phyloP scores from a whole-genome alignment of 2,329 filamentous ascomycete species.

The Thermoascus crustaceus region DNA sequence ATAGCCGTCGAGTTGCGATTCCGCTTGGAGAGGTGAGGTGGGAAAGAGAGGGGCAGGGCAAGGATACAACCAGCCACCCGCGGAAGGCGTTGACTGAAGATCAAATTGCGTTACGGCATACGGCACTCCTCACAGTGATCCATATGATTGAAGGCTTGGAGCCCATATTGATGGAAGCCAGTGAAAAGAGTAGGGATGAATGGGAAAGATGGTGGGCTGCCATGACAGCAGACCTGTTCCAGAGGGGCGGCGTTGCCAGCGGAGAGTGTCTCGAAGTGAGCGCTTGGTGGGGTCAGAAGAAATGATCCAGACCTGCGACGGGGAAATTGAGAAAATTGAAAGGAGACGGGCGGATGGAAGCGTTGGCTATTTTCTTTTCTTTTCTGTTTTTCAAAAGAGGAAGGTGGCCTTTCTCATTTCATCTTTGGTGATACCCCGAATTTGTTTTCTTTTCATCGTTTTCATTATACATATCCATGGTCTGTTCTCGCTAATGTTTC shows the following conservation, averaged over 20 bases:
- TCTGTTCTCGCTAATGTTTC: slow-evolving; percentile 8
- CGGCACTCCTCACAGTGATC: slow-evolving; percentile 71
- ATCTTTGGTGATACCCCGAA: slow-evolving; percentile 32
- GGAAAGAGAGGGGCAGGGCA: slow-evolving; percentile 59
- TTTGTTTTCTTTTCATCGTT: slow-evolving; percentile 12
- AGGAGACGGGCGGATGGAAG: not conserved
- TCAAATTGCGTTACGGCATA: slow-evolving; percentile 66
- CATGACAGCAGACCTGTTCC: slow-evolving; percentile 77
- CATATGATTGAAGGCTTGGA: slow-evolving; percentile 81
- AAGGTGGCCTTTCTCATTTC: slow-evolving; percentile 25
- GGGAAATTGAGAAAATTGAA: too few relatives aligned
- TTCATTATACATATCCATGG: slow-evolving; percentile 13
- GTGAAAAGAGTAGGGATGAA: slow-evolving; percentile 80
- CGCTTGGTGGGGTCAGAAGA: slow-evolving; percentile 57
- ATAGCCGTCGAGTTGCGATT: slow-evolving; percentile 72
- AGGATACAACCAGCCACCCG: slow-evolving; percentile 19
- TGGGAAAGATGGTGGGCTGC: slow-evolving; percentile 85
- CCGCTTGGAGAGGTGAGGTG: slow-evolving; percentile 77
- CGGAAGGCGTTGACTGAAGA: slow-evolving; percentile 53
- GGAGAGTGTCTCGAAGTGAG: slow-evolving; percentile 73
- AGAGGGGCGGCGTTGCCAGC: slow-evolving; percentile 67
- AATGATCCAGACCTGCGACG: slow-evolving; percentile 19
- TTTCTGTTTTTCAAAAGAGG: slow-evolving; percentile 23
- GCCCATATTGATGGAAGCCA: slow-evolving; percentile 70
- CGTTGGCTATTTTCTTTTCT: slow-evolving; percentile 3